phyloP scores from a whole-genome alignment of 371 early-diverging fungal species.

The Basidiobolus meristosporus region DNA sequence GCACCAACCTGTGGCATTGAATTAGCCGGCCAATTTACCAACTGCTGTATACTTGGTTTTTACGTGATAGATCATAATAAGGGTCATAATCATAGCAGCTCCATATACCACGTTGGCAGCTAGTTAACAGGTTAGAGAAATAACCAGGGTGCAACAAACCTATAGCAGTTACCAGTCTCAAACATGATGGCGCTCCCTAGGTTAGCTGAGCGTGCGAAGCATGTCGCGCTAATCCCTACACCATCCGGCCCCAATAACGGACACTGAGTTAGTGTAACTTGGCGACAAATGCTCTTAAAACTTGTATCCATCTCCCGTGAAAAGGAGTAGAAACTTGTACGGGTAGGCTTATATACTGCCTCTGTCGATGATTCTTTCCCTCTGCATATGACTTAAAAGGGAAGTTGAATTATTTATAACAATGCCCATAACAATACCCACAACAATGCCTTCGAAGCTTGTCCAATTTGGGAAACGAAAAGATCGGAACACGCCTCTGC shows the following conservation, averaged over 20 bases:
- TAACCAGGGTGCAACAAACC: neutral
- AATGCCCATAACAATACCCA: too few species aligned
- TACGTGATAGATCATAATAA: slow-evolving; percentile 93
- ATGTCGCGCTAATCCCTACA: slow-evolving; percentile 55
- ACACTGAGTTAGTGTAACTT: slow-evolving; percentile 66
- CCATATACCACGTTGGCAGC: slow-evolving; percentile 75
- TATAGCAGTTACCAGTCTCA: slow-evolving; percentile 49
- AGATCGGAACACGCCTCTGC: too few species aligned
- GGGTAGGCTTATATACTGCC: too few species aligned
- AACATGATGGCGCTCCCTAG: slow-evolving; percentile 46
- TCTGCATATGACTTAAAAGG: too few species aligned
- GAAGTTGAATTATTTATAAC: too few species aligned
- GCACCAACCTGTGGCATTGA: slow-evolving; percentile 4
- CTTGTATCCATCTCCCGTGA: too few species aligned
- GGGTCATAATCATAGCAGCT: slow-evolving; percentile 84
- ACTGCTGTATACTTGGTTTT: slow-evolving; percentile 93
- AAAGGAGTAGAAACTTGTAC: too few species aligned
- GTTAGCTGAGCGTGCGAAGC: slow-evolving; percentile 84
- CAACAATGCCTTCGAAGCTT: too few species aligned
- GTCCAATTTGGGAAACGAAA: too few species aligned
- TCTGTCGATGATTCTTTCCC: too few species aligned
- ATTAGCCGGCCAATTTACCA: slow-evolving; percentile 58
- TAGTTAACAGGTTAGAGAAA: slow-evolving; percentile 5
- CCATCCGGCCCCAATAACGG: slow-evolving; percentile 44
- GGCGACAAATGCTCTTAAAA: slow-evolving; percentile 66